A percentile compares a stretch with the other conserved stretches of the same genome.
These are phyloP conservation scores for Xylariaceae sp. DNA, from an alignment of 2,329 filamentous ascomycete genomes.

Conservation along the genomic window DNA sequence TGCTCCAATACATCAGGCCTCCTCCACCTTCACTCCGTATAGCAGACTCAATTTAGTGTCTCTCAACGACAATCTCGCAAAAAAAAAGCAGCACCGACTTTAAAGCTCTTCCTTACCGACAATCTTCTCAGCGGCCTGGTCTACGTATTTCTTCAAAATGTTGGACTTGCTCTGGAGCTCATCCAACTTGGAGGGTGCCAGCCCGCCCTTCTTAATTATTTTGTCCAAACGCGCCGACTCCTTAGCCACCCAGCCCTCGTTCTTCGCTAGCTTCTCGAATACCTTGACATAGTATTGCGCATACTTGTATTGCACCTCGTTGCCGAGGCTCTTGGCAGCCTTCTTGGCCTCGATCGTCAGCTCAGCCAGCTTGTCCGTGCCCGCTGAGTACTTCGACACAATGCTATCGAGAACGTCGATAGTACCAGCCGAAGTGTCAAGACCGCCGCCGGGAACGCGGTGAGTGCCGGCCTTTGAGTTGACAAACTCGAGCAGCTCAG, in stretches of 20 bases:
- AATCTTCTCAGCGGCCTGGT: conserved; percentile 52
- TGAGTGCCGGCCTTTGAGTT: conserved; percentile 88
- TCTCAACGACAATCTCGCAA: conserved; percentile 8
- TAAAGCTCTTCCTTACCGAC: conserved; percentile 68
- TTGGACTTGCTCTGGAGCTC: conserved; percentile 84
- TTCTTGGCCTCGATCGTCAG: conserved; percentile 69
- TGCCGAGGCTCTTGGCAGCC: conserved; percentile 62
- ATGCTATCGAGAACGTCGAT: conserved; percentile 73
- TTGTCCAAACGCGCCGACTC: conserved; percentile 76
- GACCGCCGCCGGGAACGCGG: conserved; percentile 73
- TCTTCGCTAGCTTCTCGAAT: conserved; percentile 76
- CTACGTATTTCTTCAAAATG: conserved; percentile 74
- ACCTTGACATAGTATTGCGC: conserved; percentile 93
- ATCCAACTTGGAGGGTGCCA: conserved; percentile 81
- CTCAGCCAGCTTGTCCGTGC: conserved; percentile 57
- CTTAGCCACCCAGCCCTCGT: conserved; percentile 76
- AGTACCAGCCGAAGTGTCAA: conserved; percentile 76
- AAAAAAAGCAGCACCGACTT: conserved; percentile 22
- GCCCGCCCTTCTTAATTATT: conserved; percentile 79
- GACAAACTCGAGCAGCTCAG: conserved; percentile 72
- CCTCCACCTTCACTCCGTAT: conserved; percentile 13
- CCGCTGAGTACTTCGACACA: conserved; percentile 64
- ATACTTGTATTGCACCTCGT: conserved; percentile 64
- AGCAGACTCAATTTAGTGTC: conserved; percentile 13
- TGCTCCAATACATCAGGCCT: conserved; percentile 6